Evolutionary conservation across 2,329 filamentous ascomycete genomes (phyloP).

Genomic region (Daldinia eschscholtzii): DNA sequence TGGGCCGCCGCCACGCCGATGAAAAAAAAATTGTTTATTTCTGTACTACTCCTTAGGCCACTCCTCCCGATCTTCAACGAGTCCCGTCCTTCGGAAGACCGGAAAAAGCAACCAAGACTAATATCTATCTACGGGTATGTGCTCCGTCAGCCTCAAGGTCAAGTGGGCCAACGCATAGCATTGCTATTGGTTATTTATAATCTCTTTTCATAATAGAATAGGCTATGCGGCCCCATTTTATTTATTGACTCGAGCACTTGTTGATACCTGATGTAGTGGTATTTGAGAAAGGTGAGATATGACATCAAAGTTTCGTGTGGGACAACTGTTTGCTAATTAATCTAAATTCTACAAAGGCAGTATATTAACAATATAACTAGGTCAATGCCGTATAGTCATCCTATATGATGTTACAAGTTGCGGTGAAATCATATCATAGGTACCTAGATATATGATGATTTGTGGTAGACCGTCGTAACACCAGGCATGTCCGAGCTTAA

Average conservation of each 20-base stretch:
- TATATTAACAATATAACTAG: slow-evolving; percentile 10
- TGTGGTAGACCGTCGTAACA: background rate
- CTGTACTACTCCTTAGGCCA: slow-evolving; percentile 15
- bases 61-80: slow-evolving; percentile 9
- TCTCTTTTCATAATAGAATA: background rate
- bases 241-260: background rate
- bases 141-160: background rate
- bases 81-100: slow-evolving; percentile 10
- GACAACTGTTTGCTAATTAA: background rate
- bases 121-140: background rate
- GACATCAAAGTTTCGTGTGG: slow-evolving; percentile 3
- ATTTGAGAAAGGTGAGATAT: slow-evolving; percentile 7
- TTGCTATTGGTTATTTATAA: background rate
- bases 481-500: background rate
- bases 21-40: slow-evolving; percentile 15
- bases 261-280: background rate
- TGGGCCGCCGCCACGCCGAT: slow-evolving; percentile 29
- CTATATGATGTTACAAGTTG: background rate
- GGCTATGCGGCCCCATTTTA: background rate
- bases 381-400: background rate
- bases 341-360: background rate
- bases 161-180: background rate
- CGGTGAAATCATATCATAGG: background rate
- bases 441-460: slow-evolving; percentile 4
- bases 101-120: slow-evolving; percentile 9